Base-by-base conservation (phyloP, 331 rosid species). In the Quercus lobata region DNA sequence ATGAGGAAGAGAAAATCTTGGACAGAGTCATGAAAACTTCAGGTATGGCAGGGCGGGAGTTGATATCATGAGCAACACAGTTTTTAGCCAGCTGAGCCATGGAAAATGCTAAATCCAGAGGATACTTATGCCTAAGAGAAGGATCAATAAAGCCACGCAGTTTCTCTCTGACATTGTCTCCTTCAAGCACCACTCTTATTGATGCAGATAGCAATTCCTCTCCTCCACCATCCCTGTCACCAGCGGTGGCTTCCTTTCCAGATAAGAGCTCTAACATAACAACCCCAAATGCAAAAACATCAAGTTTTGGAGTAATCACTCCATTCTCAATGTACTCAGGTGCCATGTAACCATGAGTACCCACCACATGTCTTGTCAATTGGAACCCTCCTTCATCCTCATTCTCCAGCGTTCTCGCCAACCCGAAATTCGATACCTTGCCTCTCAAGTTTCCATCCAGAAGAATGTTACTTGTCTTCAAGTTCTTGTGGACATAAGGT, bases 341-440 rank as follows among this genome's bases (percentile, higher is more conserved):
- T 34, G 97, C 68, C 94, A 92, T 91, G 62, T 92, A 92, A 52
- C 97, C 97, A 32, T 81, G 90, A 24, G 97, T 91, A 1, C 97
- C 97, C 24, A 92, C 80, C 7, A 91, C 97, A 76, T 91, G 97
- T 74, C 94, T 86, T 5, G 94, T 92, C 73, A 86, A 37, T 63
- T 89, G 93, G 71, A 89, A 72, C 41, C 84, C 88, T 7, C 74
- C 88, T 32, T 66, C 84, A 1, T 74, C 78, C 54, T 78, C 54
- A 74, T 82, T 71, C 16, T 80, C 91, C 74, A 83, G 57, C 0
- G 70, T 72, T 88, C 96, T 92, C 7, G 97, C 97, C 54, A 85
- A 74, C 18, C 89, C 92, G 34, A 92, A 91, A 74, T 91, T 85
- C 5, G 96, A 87, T 71, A 92, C 78, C 76, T 92, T 91, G 53